Base-by-base conservation (phyloP, 495 filamentous ascomycete genomes). In the Mytilinidion resinicola region DNA sequence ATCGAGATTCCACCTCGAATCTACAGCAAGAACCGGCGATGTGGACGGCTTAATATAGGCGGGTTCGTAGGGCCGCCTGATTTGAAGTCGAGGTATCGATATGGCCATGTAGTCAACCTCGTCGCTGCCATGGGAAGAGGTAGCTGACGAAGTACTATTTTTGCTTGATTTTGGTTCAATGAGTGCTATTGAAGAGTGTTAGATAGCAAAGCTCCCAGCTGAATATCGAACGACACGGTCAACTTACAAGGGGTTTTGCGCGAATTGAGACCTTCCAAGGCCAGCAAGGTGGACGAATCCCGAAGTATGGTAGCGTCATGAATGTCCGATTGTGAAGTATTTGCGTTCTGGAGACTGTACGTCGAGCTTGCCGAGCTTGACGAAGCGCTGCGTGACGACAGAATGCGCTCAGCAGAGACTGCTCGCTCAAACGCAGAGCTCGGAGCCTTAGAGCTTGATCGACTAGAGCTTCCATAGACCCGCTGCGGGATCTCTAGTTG, bases 1-100 rank as follows among this genome's bases (percentile, higher is more conserved):
- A 34, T 74, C 67, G 5, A 77, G 58, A 48, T 76, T 70, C 2
- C 39, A 43, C 34, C 59, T 56, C 3, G 59, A 62, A 43, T 67
- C 56, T 1, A 55, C 44, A 3, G 59, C 53, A 30, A 36, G 46
- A 10, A 20, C 4, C 17, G 56, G n/a, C 3, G 62, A 39, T 19
- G 14, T 44, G 20, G 25, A 20, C 25, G 59, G 59, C 42, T 59
- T 62, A 47, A 62, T 50, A 37, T 66, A 62, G 35, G 59, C 63
- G 36, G 63, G 17, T 53, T 62, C 63, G 33, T 66, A 66, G 0
- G 63, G 63, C 3, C 56, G 55, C 15, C 34, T 52, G 1, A 56
- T 51, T 7, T 38, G n/a, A 11, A 60, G 21, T 49, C 21, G 46
- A 30, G 17, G 46, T 49, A 48, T 2, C 12, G 44, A 48, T 19